Base-by-base conservation (phyloP, 192 early-diverging fungal genomes). In the Coemansia sp. region DNA sequence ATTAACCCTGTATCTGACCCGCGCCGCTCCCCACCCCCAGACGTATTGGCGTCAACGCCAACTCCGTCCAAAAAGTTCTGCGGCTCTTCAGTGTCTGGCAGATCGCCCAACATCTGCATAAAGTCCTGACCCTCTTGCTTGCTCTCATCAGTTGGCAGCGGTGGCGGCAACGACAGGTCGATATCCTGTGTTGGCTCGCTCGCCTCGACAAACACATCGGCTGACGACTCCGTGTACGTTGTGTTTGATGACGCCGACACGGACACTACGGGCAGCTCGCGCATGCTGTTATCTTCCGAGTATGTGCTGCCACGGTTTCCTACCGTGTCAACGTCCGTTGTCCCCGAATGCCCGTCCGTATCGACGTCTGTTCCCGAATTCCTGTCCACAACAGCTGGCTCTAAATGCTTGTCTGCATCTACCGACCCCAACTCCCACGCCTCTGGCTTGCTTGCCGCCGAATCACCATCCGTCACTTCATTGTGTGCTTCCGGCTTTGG, bases 181-280 rank as follows among this genome's bases (percentile, higher is more conserved):
- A 51, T 37, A 27, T 62, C 60, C 50, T 15, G 29, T 5, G 32
- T 7, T 12, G 21, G 35, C 32, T 52, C 66, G 38, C 24, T 65
- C 17, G 75, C 75, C 56, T 72, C 75, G 25, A 78, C 70, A 66
- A 78, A 78, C 47, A 65, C 63, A 17, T 65, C 60, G 35, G 27
- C n/a, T 2, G 47, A 61, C 8, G 47, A 61, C 3, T 52, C 55
- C 32, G 53, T 45, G 41, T 56, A 38, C 45, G 60, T 37, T 24
- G 54, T 24, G 41, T 32, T 51, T 11, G 53, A 55, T 17, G 58
- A 57, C 3, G 21, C 43, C 27, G 60, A 65, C 37, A 56, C 56
- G 62, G 55, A 53, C 9, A 64, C 25, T 11, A 54, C 9, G 25
- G 62, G 62, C 38, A 64, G 29, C 25, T 29, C 45, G n/a, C 14